phyloP scores from a whole-genome alignment of 805 yeast species.

The Candida endomychidarum region DNA sequence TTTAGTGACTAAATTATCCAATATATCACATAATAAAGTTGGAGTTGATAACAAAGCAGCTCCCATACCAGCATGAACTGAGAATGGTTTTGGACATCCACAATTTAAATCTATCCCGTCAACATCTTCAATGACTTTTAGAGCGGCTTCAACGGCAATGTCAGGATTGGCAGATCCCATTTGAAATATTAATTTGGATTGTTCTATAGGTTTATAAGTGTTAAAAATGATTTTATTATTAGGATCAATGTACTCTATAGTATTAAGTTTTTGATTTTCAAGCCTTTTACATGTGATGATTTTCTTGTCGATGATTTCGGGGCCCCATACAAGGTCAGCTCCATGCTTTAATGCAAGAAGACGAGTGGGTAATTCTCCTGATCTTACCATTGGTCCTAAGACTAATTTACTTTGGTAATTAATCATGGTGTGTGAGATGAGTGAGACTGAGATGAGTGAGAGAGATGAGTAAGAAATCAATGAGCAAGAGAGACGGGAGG shows the following conservation, averaged over 20 bases:
- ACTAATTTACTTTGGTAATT: conserved; percentile 76
- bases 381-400: conserved; percentile 95
- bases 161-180: conserved; percentile 85
- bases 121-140: conserved; percentile 77
- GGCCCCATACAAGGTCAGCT: conserved; percentile 93
- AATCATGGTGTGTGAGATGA: conserved; percentile 4
- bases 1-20: conserved; percentile 65
- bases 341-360: conserved; percentile 78
- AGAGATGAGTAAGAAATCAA: background rate
- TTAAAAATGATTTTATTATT: conserved; percentile 62
- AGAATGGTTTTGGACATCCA: conserved; percentile 97
- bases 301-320: conserved; percentile 90
- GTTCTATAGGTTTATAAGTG: conserved; percentile 63
- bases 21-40: conserved; percentile 68
- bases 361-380: conserved; percentile 91
- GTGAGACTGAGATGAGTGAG: conserved; percentile 2
- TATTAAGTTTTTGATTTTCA: conserved; percentile 53
- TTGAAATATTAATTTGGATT: conserved; percentile 76
- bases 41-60: conserved; percentile 88
- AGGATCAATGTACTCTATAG: conserved; percentile 57
- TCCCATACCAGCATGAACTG: conserved; percentile 96
- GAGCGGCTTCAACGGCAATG: conserved; percentile 86
- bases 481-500: background rate
- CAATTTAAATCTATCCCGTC: conserved; percentile 92
- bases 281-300: conserved; percentile 67